Evolutionary conservation across 2,329 filamentous ascomycete species (phyloP), one percentile per base, ranked within the genome.

Genomic region (Saccharata proteae): DNA sequence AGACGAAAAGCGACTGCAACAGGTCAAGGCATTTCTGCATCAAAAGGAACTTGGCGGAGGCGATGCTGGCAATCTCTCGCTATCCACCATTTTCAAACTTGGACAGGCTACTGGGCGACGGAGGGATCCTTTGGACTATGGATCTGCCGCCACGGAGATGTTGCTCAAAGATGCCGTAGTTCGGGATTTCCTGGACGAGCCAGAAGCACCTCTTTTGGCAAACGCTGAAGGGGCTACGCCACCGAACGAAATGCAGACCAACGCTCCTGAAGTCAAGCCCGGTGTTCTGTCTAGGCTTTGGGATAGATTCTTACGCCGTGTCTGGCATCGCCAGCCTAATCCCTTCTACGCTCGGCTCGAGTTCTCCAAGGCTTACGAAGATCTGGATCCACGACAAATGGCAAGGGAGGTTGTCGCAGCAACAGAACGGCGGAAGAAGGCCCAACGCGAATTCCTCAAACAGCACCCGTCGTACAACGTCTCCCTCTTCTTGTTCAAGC

Each of bases 151-250:
- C 33, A 80, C 93, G 51, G 90, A 96, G 51, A 93, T 96, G 85
- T 67, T 98, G 29, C 67, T 96, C 26, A 96, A 96, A 51, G 88
- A 96, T 55, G 84, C 85, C 1, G 85, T 98, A 16, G 88, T 98
- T 5, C 78, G 77, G 29, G 90, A 96, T 46, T 98, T 98, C 39
- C 69, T 98, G 4, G 85, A 96, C 45, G 84, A 92, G 36, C 42
- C 65, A 68, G 39, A 60, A 68, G 28, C 30, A 14, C 33, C 33
- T 5, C 22, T 35, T 10, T 21, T 35, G 9, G 33, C 18, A 5
- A 26, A 38, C 4, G 20, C 25, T 14, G 37, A 34, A 18, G 35
- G 28, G 18, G 3, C 9, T 6, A 17, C 22, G 12, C 24, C 19
- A 6, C 11, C 14, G 3, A 22, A 19, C 6, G 47, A 51, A 6